A percentile compares a stretch with the other conserved stretches of the same genome.
Conservation (phyloP, 1,139 yeast genomes). For the Wickerhamomyces sp. region DNA sequence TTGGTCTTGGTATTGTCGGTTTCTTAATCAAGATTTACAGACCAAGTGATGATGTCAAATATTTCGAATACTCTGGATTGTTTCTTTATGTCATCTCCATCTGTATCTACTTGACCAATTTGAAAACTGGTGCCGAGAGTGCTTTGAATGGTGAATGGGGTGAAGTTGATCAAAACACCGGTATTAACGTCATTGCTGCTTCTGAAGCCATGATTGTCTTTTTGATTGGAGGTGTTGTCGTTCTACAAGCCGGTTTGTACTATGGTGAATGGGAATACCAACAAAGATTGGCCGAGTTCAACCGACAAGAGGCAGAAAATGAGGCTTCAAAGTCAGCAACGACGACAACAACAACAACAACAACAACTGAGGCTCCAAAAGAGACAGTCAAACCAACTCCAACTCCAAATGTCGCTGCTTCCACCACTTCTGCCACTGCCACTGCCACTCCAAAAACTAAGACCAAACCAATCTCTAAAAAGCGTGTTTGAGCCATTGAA, state of each 20-base stretch:
- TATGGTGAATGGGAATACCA: slow-evolving; percentile 78
- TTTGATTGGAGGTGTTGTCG: slow-evolving; percentile 68
- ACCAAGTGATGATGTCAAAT: slow-evolving; percentile 76
- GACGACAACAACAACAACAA: neutral
- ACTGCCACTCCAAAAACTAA: slow-evolving; percentile 8
- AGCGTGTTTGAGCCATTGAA: no score
- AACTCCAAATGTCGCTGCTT: neutral
- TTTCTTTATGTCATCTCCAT: slow-evolving; percentile 65
- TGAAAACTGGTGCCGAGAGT: slow-evolving; percentile 75
- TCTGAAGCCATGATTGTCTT: slow-evolving; percentile 73
- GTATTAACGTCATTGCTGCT: slow-evolving; percentile 89
- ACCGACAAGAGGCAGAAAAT: slow-evolving; percentile 35
- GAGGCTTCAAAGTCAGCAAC: slow-evolving; percentile 3
- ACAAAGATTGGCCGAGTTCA: slow-evolving; percentile 48
- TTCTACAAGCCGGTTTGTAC: slow-evolving; percentile 84
- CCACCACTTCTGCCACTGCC: neutral
- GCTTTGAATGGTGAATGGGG: slow-evolving; percentile 81
- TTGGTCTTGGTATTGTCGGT: slow-evolving; percentile 65
- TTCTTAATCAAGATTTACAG: slow-evolving; percentile 74
- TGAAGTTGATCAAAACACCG: slow-evolving; percentile 81
- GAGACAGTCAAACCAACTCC: neutral
- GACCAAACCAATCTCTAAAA: neutral
- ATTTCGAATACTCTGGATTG: slow-evolving; percentile 86
- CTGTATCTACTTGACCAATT: slow-evolving; percentile 78
- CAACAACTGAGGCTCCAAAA: slow-evolving; percentile 2